Evolutionary conservation across 306 rosid species (phyloP), one percentile per base, ranked within the genome.

Genomic region (Hippophae tibetana): DNA sequence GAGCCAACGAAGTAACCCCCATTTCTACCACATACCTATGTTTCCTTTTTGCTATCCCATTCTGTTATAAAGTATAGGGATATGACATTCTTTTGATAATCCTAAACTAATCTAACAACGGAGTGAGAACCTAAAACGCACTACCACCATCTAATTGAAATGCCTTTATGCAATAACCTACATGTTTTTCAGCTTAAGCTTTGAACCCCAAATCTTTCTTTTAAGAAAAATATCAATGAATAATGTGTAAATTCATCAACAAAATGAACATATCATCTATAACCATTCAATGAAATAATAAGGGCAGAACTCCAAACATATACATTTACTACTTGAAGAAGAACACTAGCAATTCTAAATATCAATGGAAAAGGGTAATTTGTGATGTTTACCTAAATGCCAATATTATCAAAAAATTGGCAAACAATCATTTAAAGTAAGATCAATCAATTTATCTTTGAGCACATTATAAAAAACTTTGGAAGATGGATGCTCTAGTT

Each of bases 151-250:
- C 49, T 7, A 9, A 7, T 46, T 62, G 57, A 49, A 62, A 62
- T 1, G 13, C 10, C 10, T 50, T 62, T 7, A 62, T 62, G 7
- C 45, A 18, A 10, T 11, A 18, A 9, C 2, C 48, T 13, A 62
- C 13, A 13, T 51, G 66, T 0, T 64, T 55, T 25, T 54, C 44
- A 12, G 31, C 55, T 8, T 18, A 64, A 46, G 5, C 44, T 51
- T 27, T 64, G 52, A 27, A 23, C 45, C 5, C 27, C 41, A 12
- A 64, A 54, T 44, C 45, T 64, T 23, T 26, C 14, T 43, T 42
- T 45, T 44, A 46, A 55, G 46, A 38, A 41, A 25, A 49, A 64
- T 25, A 64, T 8, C 47, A 54, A 64, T 2, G 44, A 54, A 43
- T 43, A 67, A 0, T 11, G 3, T 3, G 57, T 27, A 40, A 41